A percentile compares a stretch with the other conserved stretches of the same genome.
Evolutionary conservation across 2,329 filamentous ascomycete species (phyloP).

Genomic region (Beauveria brongniartii): DNA sequence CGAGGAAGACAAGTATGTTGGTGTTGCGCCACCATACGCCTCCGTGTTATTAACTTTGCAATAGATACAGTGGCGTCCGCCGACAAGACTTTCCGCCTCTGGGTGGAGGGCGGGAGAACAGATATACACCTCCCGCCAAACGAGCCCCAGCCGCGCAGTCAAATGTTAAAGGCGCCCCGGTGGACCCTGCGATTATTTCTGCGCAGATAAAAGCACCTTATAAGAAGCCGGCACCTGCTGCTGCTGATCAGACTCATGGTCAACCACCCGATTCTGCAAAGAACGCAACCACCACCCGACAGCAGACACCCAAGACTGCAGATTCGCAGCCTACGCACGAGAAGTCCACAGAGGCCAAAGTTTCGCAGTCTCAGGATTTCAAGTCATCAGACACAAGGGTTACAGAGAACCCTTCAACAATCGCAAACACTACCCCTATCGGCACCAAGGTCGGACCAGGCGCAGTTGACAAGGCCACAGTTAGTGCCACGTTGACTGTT

Average conservation of each 20-base stretch:
- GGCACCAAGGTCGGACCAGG: constrained; percentile 20
- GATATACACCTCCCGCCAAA: constrained; percentile 86
- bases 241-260: constrained; percentile 19
- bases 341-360: constrained; percentile 18
- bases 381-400: constrained; percentile 23
- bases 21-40: not conserved
- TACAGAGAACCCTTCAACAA: constrained; percentile 25
- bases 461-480: constrained; percentile 32
- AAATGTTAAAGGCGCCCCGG: constrained; percentile 66
- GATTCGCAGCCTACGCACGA: constrained; percentile 18
- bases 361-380: constrained; percentile 1
- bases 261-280: constrained; percentile 20
- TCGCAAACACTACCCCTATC: constrained; percentile 19
- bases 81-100: constrained; percentile 68
- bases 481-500: constrained; percentile 52
- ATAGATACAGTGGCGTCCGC: constrained; percentile 83
- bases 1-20: constrained; percentile 80
- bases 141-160: constrained; percentile 68
- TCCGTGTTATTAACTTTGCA: constrained; percentile 15
- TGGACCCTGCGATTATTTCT: constrained; percentile 86
- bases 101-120: constrained; percentile 43
- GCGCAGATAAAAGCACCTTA: constrained; percentile 56
- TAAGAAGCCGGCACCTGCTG: constrained; percentile 27
- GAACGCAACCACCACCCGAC: constrained; percentile 23
- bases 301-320: constrained; percentile 18